Conservation (phyloP, 345 rosid species). For the Arabidopsis suecica region DNA sequence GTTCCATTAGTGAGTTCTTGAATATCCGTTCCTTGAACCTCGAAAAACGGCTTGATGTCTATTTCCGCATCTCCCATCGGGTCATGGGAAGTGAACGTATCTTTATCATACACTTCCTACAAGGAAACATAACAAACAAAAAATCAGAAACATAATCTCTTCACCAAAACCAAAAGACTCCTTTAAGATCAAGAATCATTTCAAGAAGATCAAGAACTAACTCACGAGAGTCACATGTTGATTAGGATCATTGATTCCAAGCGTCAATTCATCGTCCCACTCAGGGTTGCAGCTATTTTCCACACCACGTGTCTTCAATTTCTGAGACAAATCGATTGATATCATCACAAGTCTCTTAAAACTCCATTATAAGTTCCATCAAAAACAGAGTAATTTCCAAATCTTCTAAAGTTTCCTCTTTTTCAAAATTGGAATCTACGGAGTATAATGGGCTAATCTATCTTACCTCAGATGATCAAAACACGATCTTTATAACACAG, state of each 20-base stretch:
- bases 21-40: constrained; percentile 47
- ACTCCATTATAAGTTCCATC: background rate
- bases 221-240: constrained; percentile 63
- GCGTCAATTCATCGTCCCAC: constrained; percentile 79
- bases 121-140: background rate
- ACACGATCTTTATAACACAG: background rate
- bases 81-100: constrained; percentile 68
- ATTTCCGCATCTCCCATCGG: constrained; percentile 80
- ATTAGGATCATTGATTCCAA: constrained; percentile 53
- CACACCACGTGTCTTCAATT: constrained; percentile 63
- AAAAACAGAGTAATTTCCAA: background rate
- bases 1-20: constrained; percentile 55
- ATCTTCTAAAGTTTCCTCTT: background rate
- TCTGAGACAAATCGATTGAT: constrained; percentile 49
- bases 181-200: constrained; percentile 1
- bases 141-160: background rate
- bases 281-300: constrained; percentile 69
- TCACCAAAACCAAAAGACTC: background rate
- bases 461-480: background rate
- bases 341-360: background rate
- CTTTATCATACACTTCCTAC: constrained; percentile 81
- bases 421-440: background rate
- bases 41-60: constrained; percentile 58
- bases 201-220: constrained; percentile 18
- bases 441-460: background rate